Evolutionary conservation across 2,329 filamentous ascomycete genomes (phyloP).

Genomic region (Aspergillus jensenii): DNA sequence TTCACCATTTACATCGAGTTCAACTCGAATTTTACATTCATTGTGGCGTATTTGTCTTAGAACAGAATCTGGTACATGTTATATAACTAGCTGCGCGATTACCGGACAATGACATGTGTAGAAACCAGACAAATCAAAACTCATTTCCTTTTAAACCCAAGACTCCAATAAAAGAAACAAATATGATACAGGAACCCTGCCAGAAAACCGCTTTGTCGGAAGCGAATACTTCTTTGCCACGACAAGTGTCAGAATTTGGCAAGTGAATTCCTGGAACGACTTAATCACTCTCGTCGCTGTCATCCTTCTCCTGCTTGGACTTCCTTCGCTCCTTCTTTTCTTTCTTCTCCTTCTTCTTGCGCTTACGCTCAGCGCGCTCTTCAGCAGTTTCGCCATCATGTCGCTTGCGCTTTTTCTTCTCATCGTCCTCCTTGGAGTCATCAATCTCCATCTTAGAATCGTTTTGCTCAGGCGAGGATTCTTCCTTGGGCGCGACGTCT

Average conservation of each 20-base stretch:
- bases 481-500: slow-evolving; percentile 29
- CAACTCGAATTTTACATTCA: background rate
- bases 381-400: slow-evolving; percentile 56
- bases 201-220: slow-evolving; percentile 13
- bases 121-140: slow-evolving; percentile 14
- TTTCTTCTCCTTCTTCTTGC: slow-evolving; percentile 56
- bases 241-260: slow-evolving; percentile 11
- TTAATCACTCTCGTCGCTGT: slow-evolving; percentile 56
- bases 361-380: slow-evolving; percentile 50
- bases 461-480: slow-evolving; percentile 28
- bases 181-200: slow-evolving; percentile 43
- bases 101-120: slow-evolving; percentile 3
- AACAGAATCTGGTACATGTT: background rate
- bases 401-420: slow-evolving; percentile 55
- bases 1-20: background rate
- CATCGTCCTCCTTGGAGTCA: slow-evolving; percentile 42
- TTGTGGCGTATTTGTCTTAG: background rate
- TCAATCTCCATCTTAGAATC: slow-evolving; percentile 44
- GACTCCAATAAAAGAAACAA: slow-evolving; percentile 37
- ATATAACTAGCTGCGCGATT: background rate
- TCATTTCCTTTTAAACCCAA: slow-evolving; percentile 39
- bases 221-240: background rate
- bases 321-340: slow-evolving; percentile 70
- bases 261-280: slow-evolving; percentile 27
- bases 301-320: slow-evolving; percentile 76